phyloP scores from a whole-genome alignment of 441 rosid genomes.

The Theobroma grandiflorum region DNA sequence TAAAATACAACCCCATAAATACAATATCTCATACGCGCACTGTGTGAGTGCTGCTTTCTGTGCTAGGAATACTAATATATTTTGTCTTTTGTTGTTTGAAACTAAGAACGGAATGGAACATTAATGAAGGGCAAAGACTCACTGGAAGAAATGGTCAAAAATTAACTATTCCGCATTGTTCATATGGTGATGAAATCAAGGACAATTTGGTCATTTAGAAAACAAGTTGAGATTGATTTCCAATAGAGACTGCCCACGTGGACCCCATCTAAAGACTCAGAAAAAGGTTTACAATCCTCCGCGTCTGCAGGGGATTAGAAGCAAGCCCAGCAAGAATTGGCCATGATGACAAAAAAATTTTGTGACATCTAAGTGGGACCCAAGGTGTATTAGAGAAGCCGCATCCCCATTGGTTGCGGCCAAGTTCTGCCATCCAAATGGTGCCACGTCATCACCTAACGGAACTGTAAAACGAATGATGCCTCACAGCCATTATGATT shows the following conservation, averaged over 20 bases:
- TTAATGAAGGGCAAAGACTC: too few species aligned
- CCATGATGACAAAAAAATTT: slow-evolving; percentile 16
- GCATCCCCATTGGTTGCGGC: slow-evolving; percentile 55
- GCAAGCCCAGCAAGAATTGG: background rate
- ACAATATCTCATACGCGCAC: too few species aligned
- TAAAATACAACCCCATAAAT: too few species aligned
- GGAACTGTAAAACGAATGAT: slow-evolving; percentile 38
- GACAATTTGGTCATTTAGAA: background rate
- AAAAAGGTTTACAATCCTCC: background rate
- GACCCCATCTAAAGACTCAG: background rate
- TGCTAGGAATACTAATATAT: background rate
- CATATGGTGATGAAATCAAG: background rate
- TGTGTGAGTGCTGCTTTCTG: too few species aligned
- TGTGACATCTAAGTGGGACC: slow-evolving; percentile 36
- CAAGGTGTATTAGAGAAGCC: slow-evolving; percentile 36
- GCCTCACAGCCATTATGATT: slow-evolving; percentile 32
- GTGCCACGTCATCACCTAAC: slow-evolving; percentile 38
- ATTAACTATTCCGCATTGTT: too few species aligned
- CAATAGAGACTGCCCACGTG: slow-evolving; percentile 6
- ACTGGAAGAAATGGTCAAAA: too few species aligned
- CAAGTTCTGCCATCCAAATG: slow-evolving; percentile 35
- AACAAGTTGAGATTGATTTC: background rate
- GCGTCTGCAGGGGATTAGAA: slow-evolving; percentile 20
- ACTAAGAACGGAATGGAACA: background rate
- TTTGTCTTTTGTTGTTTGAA: background rate